Percentiles rank a stretch among this genome's conserved stretches.
These are phyloP conservation scores for Boeremia lycopersici DNA, from an alignment of 2,329 filamentous ascomycete genomes.

Conservation along the genomic window DNA sequence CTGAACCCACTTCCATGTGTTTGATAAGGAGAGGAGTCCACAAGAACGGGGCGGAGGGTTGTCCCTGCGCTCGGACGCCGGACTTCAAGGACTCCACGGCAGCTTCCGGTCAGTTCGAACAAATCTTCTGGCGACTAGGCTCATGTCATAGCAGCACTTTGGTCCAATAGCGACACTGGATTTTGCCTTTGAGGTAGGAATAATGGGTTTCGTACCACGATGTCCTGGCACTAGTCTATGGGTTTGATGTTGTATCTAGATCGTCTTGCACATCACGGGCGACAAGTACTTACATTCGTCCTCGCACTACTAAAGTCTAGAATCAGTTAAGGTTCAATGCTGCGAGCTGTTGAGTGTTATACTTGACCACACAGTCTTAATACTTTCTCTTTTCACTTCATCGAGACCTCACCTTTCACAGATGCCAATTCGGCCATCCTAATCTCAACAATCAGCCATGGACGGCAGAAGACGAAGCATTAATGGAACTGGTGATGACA, in stretches of 20 bases:
- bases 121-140: neutral
- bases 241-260: neutral
- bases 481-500: constrained; percentile 19
- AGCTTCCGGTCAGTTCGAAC: neutral
- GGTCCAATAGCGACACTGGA: neutral
- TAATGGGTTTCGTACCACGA: constrained; percentile 7
- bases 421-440: neutral
- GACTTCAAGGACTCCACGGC: constrained; percentile 13
- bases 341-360: neutral
- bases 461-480: constrained; percentile 13
- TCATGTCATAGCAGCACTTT: neutral
- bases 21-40: neutral
- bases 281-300: neutral
- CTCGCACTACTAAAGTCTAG: neutral
- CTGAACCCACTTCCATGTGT: neutral
- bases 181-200: neutral
- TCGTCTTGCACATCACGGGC: neutral
- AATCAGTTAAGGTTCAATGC: neutral
- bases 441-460: constrained; percentile 1
- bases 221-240: constrained; percentile 1
- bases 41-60: neutral
- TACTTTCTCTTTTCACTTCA: neutral
- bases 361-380: neutral
- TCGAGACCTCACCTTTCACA: neutral
- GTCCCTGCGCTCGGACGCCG: constrained; percentile 1